Conservation (phyloP, 1,284 basidiomycete species). For the Leccinum solheimii region DNA sequence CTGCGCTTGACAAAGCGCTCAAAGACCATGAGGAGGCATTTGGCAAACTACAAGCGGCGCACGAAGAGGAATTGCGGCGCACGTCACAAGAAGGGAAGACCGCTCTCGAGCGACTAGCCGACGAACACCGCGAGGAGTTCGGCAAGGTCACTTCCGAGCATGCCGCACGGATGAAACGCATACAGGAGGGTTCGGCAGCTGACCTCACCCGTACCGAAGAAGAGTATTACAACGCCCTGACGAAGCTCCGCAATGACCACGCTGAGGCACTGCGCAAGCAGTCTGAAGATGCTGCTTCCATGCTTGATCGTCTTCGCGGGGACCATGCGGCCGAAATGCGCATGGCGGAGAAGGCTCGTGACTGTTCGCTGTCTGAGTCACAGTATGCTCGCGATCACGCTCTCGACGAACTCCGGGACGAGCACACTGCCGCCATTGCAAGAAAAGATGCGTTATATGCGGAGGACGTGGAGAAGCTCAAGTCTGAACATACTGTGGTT, state of each 20-base stretch:
- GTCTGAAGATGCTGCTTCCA: conserved; percentile 55
- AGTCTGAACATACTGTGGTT: conserved; percentile 56
- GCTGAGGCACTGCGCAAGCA: conserved; percentile 61
- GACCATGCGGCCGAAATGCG: conserved; percentile 70
- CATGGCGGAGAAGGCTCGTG: conserved; percentile 69
- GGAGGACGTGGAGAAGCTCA: conserved; percentile 62
- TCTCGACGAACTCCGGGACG: conserved; percentile 64
- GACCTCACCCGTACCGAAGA: conserved; percentile 68
- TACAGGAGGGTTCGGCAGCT: conserved; percentile 56
- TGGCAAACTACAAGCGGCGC: conserved; percentile 47
- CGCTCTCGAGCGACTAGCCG: conserved; percentile 44
- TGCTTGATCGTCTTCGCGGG: conserved; percentile 64
- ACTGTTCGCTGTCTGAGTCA: conserved; percentile 71
- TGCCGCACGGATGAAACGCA: conserved; percentile 53
- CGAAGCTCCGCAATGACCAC: conserved; percentile 69
- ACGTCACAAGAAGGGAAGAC: conserved; percentile 51
- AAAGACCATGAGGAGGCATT: conserved; percentile 55
- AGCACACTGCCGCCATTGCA: conserved; percentile 61
- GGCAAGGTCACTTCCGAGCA: conserved; percentile 55
- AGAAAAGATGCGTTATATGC: conserved; percentile 63
- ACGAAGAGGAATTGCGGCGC: conserved; percentile 48
- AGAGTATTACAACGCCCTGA: conserved; percentile 76
- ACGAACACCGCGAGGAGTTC: conserved; percentile 55
- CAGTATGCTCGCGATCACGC: conserved; percentile 62
- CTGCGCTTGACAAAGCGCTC: conserved; percentile 47